Base-by-base conservation (phyloP, 768 basidiomycete species). In the Infundibulicybe gibba region DNA sequence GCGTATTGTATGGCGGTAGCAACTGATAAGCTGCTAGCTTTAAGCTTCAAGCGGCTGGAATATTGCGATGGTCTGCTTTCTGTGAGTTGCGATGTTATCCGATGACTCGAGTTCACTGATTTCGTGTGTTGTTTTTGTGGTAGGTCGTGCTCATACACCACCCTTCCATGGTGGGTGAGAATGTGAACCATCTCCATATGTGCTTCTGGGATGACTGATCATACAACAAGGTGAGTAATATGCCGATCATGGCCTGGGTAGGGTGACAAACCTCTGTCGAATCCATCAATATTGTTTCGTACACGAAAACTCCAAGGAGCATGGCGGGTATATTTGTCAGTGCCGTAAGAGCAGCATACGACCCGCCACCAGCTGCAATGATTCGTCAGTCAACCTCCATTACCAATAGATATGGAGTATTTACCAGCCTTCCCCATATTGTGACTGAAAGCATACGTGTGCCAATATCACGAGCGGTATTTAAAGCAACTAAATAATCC, bases 391-490 rank as follows among this genome's bases (percentile, higher is more conserved):
- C 25, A 25, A 25, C 25, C 8, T 25, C 25, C 25, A 25, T 25
- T 25, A 25, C 25, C 25, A 25, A 25, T 3, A 25, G 4, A 3
- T 4, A 25, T 25, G 25, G 25, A 25, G 3, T 25, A 25, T 61
- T 19, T 49, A 72, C 74, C 74, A 50, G 59, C 55, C 31, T 56
- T n/a, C 85, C 85, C 74, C 79, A 87, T 45, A 86, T 75, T 3
- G 81, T 70, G 62, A 88, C 57, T 0, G 72, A 77, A 53, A 76
- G 74, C 15, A 87, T 49, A 13, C 85, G 77, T 4, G 74, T 80
- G 15, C 85, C 85, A 37, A 88, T 21, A 58, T 87, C 85, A 57
- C 85, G 82, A 25, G 84, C 83, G 3, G 81, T 63, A 61, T 88
- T 88, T 30, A 83, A 68, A 12, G 81, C 71, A 40, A 87, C 76